Base-by-base conservation (phyloP, 2,329 filamentous ascomycete genomes). In the Arthroderma uncinatum region DNA sequence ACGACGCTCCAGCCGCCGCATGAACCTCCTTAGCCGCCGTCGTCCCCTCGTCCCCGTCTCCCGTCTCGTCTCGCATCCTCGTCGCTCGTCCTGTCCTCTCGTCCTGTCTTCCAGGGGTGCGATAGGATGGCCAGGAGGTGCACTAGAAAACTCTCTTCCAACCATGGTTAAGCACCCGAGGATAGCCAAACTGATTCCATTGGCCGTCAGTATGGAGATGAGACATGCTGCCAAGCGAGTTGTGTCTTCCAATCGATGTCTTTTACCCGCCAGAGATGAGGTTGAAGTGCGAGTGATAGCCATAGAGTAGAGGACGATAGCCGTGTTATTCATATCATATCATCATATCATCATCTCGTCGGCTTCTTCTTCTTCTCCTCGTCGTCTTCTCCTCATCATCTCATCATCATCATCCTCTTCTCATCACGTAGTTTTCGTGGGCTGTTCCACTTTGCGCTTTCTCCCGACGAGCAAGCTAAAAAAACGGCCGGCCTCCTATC, bases 181-280 rank as follows among this genome's bases (percentile, higher is more conserved):
- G 53, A 56, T 36, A 19, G 34, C 44, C 50, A 34, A 44, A 53
- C 28, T 23, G 14, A 36, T 14, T 19, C 23, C 34, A 60, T 58
- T 60, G 58, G 58, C 55, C 14, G 57, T 40, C 12, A 42, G 4
- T 12, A 39, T 54, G 47, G 47, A 50, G 56, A 58, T 58, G 58
- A 60, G 58, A 60, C 58, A 54, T 34, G 36, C 47, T 44, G 58
- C 58, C 58, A 60, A 60, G 58, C 57, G 40, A 39, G 55, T 48
- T 53, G 55, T 48, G 44, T 55, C 52, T 56, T 37, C 53, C 53
- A 57, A 23, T 55, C 53, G 42, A 8, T 40, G 30, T 12, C 9
- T 37, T 37, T 37, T 37, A 9, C 25, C 25, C n/a, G 40, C 8
- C 28, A 19, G 19, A 23, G 39, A 42, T 21, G 39, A 8, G 19